These are phyloP conservation scores for Aspergillus kassunensis DNA, from an alignment of 495 filamentous ascomycete genomes.

Conservation along the genomic window DNA sequence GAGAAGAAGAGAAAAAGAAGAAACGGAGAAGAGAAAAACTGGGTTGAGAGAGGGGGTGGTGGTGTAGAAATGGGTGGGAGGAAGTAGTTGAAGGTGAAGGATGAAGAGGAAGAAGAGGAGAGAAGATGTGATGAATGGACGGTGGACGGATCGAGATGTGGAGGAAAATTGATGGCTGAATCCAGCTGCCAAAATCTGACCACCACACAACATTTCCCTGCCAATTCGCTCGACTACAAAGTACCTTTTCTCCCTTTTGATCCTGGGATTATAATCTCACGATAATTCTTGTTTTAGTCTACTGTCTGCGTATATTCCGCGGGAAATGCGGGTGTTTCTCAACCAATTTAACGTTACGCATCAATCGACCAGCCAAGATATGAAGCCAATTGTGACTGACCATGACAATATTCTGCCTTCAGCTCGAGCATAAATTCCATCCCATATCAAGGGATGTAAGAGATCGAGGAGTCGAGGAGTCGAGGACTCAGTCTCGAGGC, in stretches of 20 bases:
- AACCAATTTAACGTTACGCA: no score
- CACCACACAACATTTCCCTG: neutral
- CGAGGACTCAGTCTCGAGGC: neutral
- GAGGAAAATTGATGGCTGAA: conserved; percentile 7
- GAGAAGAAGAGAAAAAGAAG: conserved; percentile 3
- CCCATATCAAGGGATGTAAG: neutral
- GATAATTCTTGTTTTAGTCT: neutral
- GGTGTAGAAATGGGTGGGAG: neutral
- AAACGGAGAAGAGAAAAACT: conserved; percentile 1
- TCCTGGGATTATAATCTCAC: neutral
- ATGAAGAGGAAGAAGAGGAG: neutral
- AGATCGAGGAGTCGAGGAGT: neutral
- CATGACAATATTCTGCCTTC: no score
- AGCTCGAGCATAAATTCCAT: no score
- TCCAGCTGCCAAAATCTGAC: conserved; percentile 1
- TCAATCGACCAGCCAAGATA: neutral
- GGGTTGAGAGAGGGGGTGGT: conserved; percentile 1
- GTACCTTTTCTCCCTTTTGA: neutral
- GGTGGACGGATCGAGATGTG: conserved; percentile 3
- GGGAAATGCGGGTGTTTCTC: conserved; percentile 3
- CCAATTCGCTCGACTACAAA: neutral
- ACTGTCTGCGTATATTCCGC: neutral
- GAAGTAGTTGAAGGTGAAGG: conserved; percentile 8
- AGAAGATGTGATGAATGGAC: neutral
- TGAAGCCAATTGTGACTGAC: neutral